These are phyloP conservation scores for Buddleja alternifolia DNA, from an alignment of 257 asterid genomes.

Conservation along the genomic window DNA sequence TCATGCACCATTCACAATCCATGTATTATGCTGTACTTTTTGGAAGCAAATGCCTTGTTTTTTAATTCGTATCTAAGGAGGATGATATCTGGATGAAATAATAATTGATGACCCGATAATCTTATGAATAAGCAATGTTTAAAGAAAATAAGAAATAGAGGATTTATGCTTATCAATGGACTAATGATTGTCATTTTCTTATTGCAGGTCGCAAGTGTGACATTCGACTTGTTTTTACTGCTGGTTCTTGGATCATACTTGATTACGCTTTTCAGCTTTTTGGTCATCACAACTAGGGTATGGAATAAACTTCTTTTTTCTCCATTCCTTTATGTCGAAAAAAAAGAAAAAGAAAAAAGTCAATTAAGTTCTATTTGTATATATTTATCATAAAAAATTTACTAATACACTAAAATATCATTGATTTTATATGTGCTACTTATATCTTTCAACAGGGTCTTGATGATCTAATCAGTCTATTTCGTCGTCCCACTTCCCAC, in stretches of 20 bases:
- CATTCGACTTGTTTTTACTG: slow-evolving; percentile 85
- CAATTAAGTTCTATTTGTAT: no score
- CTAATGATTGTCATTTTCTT: background rate
- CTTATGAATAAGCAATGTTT: background rate
- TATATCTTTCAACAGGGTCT: slow-evolving; percentile 66
- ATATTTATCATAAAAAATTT: background rate
- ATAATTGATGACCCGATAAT: background rate
- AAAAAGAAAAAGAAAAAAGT: no score
- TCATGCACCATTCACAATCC: background rate
- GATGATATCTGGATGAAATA: background rate
- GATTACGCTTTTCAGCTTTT: slow-evolving; percentile 76
- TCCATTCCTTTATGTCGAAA: background rate
- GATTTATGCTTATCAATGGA: no score
- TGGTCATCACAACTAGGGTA: slow-evolving; percentile 88
- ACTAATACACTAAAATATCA: no score
- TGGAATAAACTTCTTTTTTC: background rate
- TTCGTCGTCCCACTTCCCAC: slow-evolving; percentile 91
- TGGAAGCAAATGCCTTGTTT: background rate
- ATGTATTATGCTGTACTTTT: background rate
- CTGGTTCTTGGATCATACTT: slow-evolving; percentile 87
- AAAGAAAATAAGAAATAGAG: background rate
- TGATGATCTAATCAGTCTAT: slow-evolving; percentile 84
- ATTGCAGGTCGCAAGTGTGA: slow-evolving; percentile 89
- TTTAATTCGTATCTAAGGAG: background rate
- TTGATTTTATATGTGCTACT: background rate